phyloP scores from a whole-genome alignment of 2,329 filamentous ascomycete genomes.

The Colletotrichum higginsianum region DNA sequence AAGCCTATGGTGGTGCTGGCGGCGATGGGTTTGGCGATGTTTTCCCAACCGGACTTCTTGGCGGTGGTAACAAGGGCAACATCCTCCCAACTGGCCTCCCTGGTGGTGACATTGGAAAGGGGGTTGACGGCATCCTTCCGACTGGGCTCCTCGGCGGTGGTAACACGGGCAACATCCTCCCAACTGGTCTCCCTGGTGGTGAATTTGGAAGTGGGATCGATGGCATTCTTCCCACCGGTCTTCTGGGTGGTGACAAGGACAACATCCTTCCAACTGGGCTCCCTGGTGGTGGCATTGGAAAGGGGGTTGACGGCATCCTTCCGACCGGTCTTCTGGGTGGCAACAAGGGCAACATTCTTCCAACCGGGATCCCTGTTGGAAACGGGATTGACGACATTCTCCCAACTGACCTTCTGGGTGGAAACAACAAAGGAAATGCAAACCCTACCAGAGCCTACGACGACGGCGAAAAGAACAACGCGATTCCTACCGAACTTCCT shows the following conservation, averaged over 20 bases:
- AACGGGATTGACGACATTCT: neutral
- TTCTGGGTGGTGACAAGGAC: constrained; percentile 8
- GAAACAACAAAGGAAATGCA: neutral
- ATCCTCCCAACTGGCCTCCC: neutral
- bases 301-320: neutral
- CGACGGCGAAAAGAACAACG: no score
- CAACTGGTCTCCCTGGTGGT: neutral
- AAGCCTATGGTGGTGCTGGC: no score
- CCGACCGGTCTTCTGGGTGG: neutral
- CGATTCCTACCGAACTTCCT: neutral
- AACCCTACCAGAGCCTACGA: neutral
- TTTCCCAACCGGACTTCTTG: no score
- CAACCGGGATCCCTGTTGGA: no score
- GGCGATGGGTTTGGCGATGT: neutral
- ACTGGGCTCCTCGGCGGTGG: no score
- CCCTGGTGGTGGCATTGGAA: neutral
- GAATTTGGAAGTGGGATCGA: neutral
- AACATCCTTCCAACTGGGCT: neutral
- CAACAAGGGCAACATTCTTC: neutral
- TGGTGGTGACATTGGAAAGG: neutral
- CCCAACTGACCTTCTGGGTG: neutral
- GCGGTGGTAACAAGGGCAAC: no score
- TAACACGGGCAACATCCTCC: no score
- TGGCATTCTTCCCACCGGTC: neutral
- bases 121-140: neutral